These are phyloP conservation scores for Russula earlei DNA, from an alignment of 768 basidiomycete genomes.

Conservation along the genomic window DNA sequence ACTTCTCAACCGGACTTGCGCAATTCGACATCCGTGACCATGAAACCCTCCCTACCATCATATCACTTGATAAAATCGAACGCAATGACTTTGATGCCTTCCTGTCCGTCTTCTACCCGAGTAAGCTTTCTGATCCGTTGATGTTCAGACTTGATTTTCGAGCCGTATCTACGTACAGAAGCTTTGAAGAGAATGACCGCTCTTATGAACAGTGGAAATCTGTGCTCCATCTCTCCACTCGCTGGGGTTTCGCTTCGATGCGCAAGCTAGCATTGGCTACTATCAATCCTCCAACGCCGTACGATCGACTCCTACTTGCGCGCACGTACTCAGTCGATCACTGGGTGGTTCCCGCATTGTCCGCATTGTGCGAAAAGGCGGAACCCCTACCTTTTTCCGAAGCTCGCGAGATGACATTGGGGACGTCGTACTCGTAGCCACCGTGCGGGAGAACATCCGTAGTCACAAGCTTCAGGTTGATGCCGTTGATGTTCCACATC, in stretches of 20 bases:
- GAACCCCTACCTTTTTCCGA: slow-evolving; percentile 2
- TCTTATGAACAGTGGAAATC: no score
- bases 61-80: slow-evolving; percentile 3
- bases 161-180: not conserved
- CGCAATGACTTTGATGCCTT: slow-evolving; percentile 11
- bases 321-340: slow-evolving; percentile 1
- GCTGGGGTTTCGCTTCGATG: no score
- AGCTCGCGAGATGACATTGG: slow-evolving; percentile 3
- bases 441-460: slow-evolving; percentile 3
- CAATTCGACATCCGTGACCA: slow-evolving; percentile 1
- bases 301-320: slow-evolving; percentile 3
- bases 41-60: not conserved
- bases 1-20: slow-evolving; percentile 2
- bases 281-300: not conserved
- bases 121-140: not conserved
- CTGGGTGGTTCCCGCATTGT: slow-evolving; percentile 8
- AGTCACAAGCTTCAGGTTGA: not conserved
- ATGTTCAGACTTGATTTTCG: not conserved
- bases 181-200: not conserved
- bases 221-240: no score
- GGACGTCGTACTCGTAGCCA: slow-evolving; percentile 7
- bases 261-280: no score
- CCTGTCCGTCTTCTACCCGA: slow-evolving; percentile 9
- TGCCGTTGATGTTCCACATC: not conserved
- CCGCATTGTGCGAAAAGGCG: slow-evolving; percentile 1